Evolutionary conservation across 176 grass and related monocot genomes (phyloP).

Genomic region (Calamus simplicifolius): DNA sequence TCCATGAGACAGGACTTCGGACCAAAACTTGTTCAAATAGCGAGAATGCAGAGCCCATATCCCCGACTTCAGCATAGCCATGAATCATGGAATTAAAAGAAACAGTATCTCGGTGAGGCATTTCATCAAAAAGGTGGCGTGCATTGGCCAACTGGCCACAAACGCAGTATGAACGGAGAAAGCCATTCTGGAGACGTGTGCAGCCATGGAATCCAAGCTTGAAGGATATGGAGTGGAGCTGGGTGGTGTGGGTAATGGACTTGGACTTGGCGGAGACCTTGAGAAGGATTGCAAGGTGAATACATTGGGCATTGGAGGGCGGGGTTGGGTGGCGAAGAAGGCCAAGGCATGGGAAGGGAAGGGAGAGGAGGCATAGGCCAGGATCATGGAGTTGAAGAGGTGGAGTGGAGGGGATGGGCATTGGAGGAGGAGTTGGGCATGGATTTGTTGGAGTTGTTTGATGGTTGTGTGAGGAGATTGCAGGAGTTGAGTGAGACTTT

Average conservation of each 20-base stretch:
- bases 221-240: not conserved
- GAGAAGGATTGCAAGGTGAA: conserved; percentile 2
- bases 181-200: not conserved
- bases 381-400: not conserved
- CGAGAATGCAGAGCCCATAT: not conserved
- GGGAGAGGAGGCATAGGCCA: not conserved
- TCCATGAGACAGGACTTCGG: not conserved
- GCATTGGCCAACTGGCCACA: not conserved
- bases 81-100: conserved; percentile 3
- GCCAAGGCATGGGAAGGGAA: not conserved
- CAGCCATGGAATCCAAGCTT: not conserved
- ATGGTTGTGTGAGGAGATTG: not conserved
- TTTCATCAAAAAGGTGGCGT: not conserved
- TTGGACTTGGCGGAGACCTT: conserved; percentile 1
- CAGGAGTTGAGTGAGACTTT: not conserved
- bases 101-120: not conserved
- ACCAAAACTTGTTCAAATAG: not conserved
- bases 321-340: not conserved
- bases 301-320: not conserved
- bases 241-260: not conserved
- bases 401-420: not conserved
- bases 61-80: not conserved
- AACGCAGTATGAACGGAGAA: not conserved
- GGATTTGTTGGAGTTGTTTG: conserved; percentile 5
- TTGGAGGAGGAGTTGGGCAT: not conserved